Conservation (phyloP, 371 early-diverging fungal species). For the Rhizopus delemar region DNA sequence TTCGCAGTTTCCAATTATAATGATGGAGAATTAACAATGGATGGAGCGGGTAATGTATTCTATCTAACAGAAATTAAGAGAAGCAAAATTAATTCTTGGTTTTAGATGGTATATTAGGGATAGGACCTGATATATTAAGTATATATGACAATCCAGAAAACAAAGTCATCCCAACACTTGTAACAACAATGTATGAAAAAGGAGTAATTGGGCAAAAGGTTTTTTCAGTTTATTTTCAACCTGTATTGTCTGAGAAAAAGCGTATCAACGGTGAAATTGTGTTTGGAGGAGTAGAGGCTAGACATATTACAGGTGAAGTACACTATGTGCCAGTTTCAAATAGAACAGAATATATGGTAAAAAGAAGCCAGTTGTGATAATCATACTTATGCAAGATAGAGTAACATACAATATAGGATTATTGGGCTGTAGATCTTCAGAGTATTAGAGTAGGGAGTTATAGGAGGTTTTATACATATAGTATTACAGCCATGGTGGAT, state of each 20-base stretch:
- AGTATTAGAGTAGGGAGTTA: constrained; percentile 25
- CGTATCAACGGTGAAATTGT: constrained; percentile 44
- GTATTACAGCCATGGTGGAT: constrained; percentile 36
- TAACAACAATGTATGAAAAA: constrained; percentile 36
- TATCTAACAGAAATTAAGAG: background rate
- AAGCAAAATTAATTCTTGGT: background rate
- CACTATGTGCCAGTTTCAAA: constrained; percentile 31
- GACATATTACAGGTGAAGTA: constrained; percentile 28
- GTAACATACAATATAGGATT: constrained; percentile 27
- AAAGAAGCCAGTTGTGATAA: background rate
- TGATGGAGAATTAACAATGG: constrained; percentile 45
- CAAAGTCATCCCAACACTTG: constrained; percentile 34
- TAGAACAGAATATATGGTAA: constrained; percentile 25
- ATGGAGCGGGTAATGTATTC: constrained; percentile 31
- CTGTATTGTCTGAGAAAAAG: constrained; percentile 15
- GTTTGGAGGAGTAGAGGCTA: constrained; percentile 46
- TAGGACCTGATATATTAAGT: constrained; percentile 44
- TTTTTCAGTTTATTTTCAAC: constrained; percentile 47
- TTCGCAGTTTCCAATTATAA: constrained; percentile 46
- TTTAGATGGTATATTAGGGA: constrained; percentile 46
- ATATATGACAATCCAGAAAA: constrained; percentile 36
- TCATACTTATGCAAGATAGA: background rate
- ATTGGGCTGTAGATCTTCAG: constrained; percentile 48
- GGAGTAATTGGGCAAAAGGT: constrained; percentile 32
- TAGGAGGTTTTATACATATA: constrained; percentile 3